A percentile compares a stretch with the other conserved stretches of the same genome.
phyloP scores from a whole-genome alignment of 108 stramenopile species.

The Nitzschia sp. region DNA sequence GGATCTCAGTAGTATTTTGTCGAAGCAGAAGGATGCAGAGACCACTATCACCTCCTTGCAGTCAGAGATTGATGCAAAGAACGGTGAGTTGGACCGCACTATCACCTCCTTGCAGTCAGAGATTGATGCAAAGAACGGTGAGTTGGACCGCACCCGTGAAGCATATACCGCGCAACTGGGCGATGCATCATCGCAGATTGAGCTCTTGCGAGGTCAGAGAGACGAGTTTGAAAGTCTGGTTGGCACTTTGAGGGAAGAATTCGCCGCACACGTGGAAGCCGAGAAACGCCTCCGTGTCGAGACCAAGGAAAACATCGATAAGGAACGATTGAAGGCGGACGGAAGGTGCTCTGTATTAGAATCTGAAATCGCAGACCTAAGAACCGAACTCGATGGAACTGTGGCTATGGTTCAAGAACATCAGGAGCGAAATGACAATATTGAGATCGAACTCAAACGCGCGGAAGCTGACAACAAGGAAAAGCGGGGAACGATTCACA shows the following conservation, averaged over 20 bases:
- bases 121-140: too few relatives aligned
- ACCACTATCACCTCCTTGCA: too few relatives aligned
- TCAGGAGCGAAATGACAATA: neutral
- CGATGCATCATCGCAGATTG: neutral
- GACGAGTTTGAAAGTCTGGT: neutral
- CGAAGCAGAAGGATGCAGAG: too few relatives aligned
- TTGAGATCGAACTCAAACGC: neutral
- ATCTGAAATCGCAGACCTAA: neutral
- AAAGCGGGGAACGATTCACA: neutral
- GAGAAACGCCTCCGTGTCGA: neutral
- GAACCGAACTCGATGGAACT: neutral
- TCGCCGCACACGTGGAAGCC: neutral
- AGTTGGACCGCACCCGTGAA: too few relatives aligned
- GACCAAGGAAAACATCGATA: neutral
- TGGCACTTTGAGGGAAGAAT: neutral
- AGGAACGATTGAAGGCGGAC: neutral
- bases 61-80: too few relatives aligned
- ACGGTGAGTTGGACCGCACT: too few relatives aligned
- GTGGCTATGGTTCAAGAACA: neutral
- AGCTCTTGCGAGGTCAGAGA: neutral
- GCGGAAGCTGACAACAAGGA: neutral
- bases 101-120: too few relatives aligned
- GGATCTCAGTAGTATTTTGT: too few relatives aligned
- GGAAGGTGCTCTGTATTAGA: neutral
- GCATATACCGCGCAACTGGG: neutral